phyloP scores from a whole-genome alignment of 2,329 filamentous ascomycete species.

The Nigrospora osmanthi region DNA sequence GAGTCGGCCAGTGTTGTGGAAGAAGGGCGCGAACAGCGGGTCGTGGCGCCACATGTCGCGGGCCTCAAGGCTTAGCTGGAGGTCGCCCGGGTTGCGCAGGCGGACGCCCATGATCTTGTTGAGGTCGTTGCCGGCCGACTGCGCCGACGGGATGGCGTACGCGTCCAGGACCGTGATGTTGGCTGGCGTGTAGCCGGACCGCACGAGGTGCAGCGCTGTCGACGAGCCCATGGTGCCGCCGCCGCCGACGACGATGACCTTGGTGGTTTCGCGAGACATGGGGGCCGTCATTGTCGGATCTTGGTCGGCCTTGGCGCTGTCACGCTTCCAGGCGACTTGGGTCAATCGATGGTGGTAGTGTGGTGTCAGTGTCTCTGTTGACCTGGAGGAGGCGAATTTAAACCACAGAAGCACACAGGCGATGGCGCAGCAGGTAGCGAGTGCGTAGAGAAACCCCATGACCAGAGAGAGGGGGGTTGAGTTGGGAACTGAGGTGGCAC shows the following conservation, averaged over 20 bases:
- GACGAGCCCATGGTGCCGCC: constrained; percentile 38
- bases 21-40: constrained; percentile 32
- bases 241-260: constrained; percentile 35
- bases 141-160: constrained; percentile 35
- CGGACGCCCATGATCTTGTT: constrained; percentile 38
- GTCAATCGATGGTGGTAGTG: too few relatives aligned
- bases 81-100: constrained; percentile 19
- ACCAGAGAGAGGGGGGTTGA: too few relatives aligned
- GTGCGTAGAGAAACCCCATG: not conserved
- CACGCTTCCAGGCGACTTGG: too few relatives aligned
- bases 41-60: constrained; percentile 32
- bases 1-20: constrained; percentile 32
- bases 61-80: constrained; percentile 23
- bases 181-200: constrained; percentile 29
- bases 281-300: not conserved
- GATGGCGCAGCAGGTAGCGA: not conserved
- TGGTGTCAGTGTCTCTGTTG: too few relatives aligned
- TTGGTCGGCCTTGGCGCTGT: too few relatives aligned
- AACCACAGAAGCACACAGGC: not conserved
- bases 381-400: not conserved
- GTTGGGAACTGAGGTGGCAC: not conserved
- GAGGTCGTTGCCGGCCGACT: constrained; percentile 37
- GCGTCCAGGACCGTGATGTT: constrained; percentile 39
- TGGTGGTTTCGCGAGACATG: constrained; percentile 12
- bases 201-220: constrained; percentile 35